phyloP scores from a whole-genome alignment of 2,329 filamentous ascomycete species.

The Aspergillus arachidicola region DNA sequence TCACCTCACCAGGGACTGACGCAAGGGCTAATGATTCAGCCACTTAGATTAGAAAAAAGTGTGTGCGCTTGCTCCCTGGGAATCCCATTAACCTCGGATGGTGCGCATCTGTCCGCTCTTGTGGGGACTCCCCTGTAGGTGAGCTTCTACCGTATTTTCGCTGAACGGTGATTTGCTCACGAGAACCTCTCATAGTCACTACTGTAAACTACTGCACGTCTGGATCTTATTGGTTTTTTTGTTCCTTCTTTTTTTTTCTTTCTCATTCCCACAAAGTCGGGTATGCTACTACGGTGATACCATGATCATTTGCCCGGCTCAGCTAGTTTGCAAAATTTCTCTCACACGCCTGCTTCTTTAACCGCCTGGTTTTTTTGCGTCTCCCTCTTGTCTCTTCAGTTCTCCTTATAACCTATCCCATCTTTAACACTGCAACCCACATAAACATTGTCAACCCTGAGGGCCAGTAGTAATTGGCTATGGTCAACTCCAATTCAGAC shows the following conservation, averaged over 20 bases:
- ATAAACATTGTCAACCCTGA: not conserved
- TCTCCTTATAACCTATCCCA: not conserved
- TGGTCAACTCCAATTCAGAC: conserved; percentile 18
- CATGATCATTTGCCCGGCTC: not conserved
- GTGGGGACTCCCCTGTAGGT: not conserved
- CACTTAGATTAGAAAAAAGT: not conserved
- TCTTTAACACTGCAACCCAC: not conserved
- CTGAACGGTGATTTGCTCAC: conserved; percentile 13
- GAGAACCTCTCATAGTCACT: not conserved
- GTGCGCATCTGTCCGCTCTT: not conserved
- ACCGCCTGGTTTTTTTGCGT: not conserved
- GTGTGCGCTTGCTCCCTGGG: not conserved
- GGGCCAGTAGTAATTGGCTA: conserved; percentile 9
- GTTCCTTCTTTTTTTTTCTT: conserved; percentile 10
- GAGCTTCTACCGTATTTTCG: not conserved
- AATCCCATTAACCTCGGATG: not conserved
- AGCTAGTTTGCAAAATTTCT: conserved; percentile 11
- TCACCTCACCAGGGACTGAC: not conserved
- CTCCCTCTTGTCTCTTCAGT: not conserved
- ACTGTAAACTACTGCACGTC: not conserved
- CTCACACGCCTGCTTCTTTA: conserved; percentile 1
- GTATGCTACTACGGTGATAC: conserved; percentile 8
- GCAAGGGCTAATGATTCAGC: not conserved
- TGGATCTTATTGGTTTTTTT: conserved; percentile 1
- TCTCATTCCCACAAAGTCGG: not conserved